Evolutionary conservation across 2,329 filamentous ascomycete species (phyloP).

Genomic region (Trichoderma simmonsii): DNA sequence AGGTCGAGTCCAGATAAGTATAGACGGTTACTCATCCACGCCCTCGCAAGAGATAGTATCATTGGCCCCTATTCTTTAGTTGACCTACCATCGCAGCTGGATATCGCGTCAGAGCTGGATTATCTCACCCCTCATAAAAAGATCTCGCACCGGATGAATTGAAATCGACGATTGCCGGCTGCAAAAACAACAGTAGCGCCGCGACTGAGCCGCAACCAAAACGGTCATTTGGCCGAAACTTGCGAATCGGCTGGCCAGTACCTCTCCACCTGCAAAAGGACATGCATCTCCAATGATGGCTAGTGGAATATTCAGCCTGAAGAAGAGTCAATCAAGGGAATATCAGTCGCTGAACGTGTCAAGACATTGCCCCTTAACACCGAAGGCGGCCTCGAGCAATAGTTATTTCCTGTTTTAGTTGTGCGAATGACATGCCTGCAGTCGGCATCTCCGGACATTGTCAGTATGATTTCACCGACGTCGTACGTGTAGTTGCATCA

Average conservation of each 20-base stretch:
- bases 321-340: background rate
- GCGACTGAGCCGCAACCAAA: background rate
- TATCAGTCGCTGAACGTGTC: background rate
- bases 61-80: background rate
- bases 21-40: background rate
- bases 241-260: background rate
- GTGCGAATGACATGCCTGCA: slow-evolving; percentile 13
- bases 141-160: slow-evolving; percentile 13
- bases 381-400: background rate
- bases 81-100: background rate
- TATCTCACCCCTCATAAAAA: background rate
- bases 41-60: background rate
- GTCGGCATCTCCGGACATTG: slow-evolving; percentile 15
- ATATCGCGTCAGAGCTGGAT: slow-evolving; percentile 2
- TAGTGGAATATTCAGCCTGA: slow-evolving; percentile 3
- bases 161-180: slow-evolving; percentile 13
- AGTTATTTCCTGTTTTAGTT: background rate
- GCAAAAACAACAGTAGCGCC: background rate
- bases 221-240: slow-evolving; percentile 6
- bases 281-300: background rate
- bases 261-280: background rate
- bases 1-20: background rate
- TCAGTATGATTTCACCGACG: slow-evolving; percentile 11
- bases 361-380: background rate
- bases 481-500: background rate